phyloP scores from a whole-genome alignment of 2,329 filamentous ascomycete genomes.

The Diaporthe australafricana region DNA sequence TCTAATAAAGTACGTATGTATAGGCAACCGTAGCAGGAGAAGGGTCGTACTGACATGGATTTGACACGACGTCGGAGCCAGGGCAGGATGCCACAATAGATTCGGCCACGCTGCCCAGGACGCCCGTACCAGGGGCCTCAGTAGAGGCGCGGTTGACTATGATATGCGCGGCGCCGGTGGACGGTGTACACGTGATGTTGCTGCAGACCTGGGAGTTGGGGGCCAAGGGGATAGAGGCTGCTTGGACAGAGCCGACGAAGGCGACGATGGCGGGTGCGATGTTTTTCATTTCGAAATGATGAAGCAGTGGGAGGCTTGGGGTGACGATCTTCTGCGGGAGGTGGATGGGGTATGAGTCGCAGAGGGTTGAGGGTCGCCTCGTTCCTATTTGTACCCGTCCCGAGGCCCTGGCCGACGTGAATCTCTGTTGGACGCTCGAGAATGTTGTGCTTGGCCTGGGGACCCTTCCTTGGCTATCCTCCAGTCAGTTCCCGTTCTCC shows the following conservation, averaged over 20 bases:
- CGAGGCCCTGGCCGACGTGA: not conserved
- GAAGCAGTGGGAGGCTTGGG: too few relatives aligned
- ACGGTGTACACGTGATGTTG: constrained; percentile 22
- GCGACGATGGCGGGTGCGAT: not conserved
- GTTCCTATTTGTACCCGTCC: not conserved
- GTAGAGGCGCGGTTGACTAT: constrained; percentile 50
- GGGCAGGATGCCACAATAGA: constrained; percentile 45
- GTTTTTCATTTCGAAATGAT: not conserved
- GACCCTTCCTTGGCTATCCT: not conserved
- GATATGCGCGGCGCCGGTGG: constrained; percentile 43
- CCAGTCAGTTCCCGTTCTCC: not conserved
- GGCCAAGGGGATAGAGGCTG: not conserved
- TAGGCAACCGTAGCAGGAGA: too few relatives aligned
- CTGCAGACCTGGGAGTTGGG: constrained; percentile 1
- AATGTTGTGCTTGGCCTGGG: not conserved
- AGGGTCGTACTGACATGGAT: too few relatives aligned
- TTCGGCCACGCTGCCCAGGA: constrained; percentile 46
- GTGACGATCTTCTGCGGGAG: too few relatives aligned
- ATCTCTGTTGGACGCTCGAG: not conserved
- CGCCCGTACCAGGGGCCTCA: constrained; percentile 48
- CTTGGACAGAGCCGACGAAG: not conserved
- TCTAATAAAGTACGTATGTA: too few relatives aligned
- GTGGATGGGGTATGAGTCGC: not conserved
- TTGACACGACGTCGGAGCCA: constrained; percentile 47
- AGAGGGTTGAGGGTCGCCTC: not conserved